phyloP scores from a whole-genome alignment of 2,329 filamentous ascomycete genomes.

The Fusarium sp. region DNA sequence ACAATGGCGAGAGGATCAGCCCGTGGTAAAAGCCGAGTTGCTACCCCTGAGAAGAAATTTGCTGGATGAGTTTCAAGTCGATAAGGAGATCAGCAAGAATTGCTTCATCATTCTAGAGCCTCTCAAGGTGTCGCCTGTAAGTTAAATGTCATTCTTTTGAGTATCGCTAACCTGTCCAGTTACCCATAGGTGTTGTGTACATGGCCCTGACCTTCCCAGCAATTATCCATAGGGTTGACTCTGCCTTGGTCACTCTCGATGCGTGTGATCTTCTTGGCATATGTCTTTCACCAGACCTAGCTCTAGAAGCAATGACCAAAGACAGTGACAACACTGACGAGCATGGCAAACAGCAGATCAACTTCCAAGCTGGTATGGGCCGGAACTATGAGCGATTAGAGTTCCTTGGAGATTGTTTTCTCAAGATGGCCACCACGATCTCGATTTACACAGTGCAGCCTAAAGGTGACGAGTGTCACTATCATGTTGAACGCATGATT shows the following conservation, averaged over 20 bases:
- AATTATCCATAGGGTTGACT: conserved; percentile 86
- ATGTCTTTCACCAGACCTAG: conserved; percentile 73
- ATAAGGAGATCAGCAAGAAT: conserved; percentile 58
- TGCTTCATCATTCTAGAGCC: conserved; percentile 84
- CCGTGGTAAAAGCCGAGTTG: conserved; percentile 81
- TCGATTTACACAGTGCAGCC: conserved; percentile 83
- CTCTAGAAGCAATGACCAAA: conserved; percentile 92
- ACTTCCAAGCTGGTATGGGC: conserved; percentile 88
- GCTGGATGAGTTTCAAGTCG: conserved; percentile 75
- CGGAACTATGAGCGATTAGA: conserved; percentile 95
- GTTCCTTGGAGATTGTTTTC: conserved; percentile 91
- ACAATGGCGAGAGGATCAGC: conserved; percentile 76
- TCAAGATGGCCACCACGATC: conserved; percentile 96
- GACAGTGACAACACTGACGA: conserved; percentile 89
- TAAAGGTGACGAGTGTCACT: conserved; percentile 84
- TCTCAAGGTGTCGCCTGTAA: conserved; percentile 79
- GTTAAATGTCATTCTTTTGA: conserved; percentile 48
- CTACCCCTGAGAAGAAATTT: conserved; percentile 86
- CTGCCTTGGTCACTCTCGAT: conserved; percentile 83
- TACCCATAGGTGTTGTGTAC: conserved; percentile 76
- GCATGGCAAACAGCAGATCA: conserved; percentile 73
- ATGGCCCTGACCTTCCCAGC: conserved; percentile 84
- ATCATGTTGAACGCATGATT: conserved; percentile 90
- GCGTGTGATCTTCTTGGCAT: conserved; percentile 76
- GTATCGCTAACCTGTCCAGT: conserved; percentile 56